Evolutionary conservation across 305 asterid species (phyloP).

Genomic region (Salvia sclarea): DNA sequence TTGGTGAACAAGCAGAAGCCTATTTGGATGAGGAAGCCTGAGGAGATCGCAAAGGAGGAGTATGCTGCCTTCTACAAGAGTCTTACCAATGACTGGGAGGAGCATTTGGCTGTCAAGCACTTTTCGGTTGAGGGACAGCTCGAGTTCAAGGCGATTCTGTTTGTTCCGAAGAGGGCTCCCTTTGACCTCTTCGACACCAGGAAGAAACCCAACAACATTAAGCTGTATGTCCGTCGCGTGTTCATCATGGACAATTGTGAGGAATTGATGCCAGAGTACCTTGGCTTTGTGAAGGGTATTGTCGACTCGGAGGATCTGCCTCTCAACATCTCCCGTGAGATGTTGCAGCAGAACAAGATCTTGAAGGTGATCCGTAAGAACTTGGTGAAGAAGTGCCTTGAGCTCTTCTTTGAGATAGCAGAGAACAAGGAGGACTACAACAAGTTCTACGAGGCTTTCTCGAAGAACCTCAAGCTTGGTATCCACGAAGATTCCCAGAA

Average conservation of each 20-base stretch:
- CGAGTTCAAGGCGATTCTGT: conserved; percentile 40
- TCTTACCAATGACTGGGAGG: conserved; percentile 45
- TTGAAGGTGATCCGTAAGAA: conserved; percentile 44
- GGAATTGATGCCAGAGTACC: conserved; percentile 43
- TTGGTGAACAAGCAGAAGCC: conserved; percentile 46
- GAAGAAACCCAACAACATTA: conserved; percentile 42
- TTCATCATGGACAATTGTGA: conserved; percentile 45
- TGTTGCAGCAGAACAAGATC: conserved; percentile 40
- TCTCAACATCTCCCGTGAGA: conserved; percentile 38
- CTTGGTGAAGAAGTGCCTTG: conserved; percentile 42
- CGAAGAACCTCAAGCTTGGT: conserved; percentile 42
- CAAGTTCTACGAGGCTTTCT: conserved; percentile 43
- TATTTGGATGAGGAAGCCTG: conserved; percentile 47
- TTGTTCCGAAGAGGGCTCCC: conserved; percentile 43
- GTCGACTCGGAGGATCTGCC: conserved; percentile 45
- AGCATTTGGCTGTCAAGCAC: conserved; percentile 42
- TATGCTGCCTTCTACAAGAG: conserved; percentile 44
- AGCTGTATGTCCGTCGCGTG: conserved; percentile 42
- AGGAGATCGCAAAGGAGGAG: conserved; percentile 43
- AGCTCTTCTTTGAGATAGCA: conserved; percentile 43
- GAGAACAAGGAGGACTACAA: conserved; percentile 44
- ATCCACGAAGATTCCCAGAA: conserved; percentile 42
- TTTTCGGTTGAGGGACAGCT: conserved; percentile 46
- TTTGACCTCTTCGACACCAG: conserved; percentile 40
- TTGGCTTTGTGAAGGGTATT: conserved; percentile 39